phyloP scores from a whole-genome alignment of 108 stramenopile genomes.

The Discostella pseudostelligera region DNA sequence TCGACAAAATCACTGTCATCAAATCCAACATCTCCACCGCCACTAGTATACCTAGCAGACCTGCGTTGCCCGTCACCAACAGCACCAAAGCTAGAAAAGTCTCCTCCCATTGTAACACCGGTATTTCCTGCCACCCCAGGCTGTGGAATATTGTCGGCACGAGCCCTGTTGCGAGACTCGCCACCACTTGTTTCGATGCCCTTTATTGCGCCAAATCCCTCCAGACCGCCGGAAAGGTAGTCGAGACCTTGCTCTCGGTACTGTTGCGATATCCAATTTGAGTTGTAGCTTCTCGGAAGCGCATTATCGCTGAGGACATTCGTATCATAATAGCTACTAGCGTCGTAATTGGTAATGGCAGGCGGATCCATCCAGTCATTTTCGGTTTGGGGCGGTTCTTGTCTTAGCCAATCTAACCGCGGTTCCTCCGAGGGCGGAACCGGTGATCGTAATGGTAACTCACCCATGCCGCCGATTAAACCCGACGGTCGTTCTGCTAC shows the following conservation, averaged over 20 bases:
- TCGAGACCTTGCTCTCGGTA: slow-evolving; percentile 29
- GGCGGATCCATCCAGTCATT: background rate
- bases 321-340: background rate
- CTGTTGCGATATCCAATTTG: slow-evolving; percentile 7
- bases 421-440: background rate
- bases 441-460: background rate
- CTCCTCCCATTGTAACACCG: slow-evolving; percentile 7
- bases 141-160: background rate
- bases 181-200: slow-evolving; percentile 13
- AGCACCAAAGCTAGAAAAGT: background rate
- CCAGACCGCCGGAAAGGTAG: slow-evolving; percentile 13
- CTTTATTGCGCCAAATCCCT: slow-evolving; percentile 16
- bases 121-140: background rate
- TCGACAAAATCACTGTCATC: background rate
- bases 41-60: slow-evolving; percentile 7
- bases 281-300: background rate
- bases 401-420: background rate
- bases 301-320: background rate
- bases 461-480: background rate
- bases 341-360: background rate
- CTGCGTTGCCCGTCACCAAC: background rate
- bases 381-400: background rate
- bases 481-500: background rate
- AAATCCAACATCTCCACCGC: background rate
- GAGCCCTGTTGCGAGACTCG: background rate